A percentile compares a stretch with the other conserved stretches of the same genome.
Evolutionary conservation across 2,329 filamentous ascomycete genomes (phyloP).

Genomic region (Aspergillus sp.): DNA sequence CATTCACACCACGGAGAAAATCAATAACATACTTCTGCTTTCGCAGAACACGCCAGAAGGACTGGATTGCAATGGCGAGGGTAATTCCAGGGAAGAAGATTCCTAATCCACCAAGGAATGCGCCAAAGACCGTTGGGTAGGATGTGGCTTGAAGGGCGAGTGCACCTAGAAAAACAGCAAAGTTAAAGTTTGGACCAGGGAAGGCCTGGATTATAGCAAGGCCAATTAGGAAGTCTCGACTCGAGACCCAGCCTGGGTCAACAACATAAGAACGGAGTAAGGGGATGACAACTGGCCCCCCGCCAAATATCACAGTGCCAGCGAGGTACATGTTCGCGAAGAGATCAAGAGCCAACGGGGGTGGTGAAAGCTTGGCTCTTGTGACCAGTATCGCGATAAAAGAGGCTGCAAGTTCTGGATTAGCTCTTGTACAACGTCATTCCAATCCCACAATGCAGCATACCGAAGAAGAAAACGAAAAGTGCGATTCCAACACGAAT

Average conservation of each 20-base stretch:
- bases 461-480: conserved; percentile 53
- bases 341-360: conserved; percentile 44
- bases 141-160: conserved; percentile 48
- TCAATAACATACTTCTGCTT: conserved; percentile 34
- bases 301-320: too few relatives aligned
- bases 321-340: too few relatives aligned
- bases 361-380: conserved; percentile 42
- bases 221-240: conserved; percentile 73
- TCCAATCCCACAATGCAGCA: background rate
- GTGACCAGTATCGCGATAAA: conserved; percentile 64
- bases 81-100: conserved; percentile 46
- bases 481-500: conserved; percentile 38
- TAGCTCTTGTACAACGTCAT: background rate
- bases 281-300: too few relatives aligned
- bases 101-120: conserved; percentile 55
- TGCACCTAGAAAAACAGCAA: conserved; percentile 62
- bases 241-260: conserved; percentile 69
- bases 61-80: conserved; percentile 44
- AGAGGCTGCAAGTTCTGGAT: conserved; percentile 33
- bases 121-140: conserved; percentile 49
- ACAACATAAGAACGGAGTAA: conserved; percentile 56
- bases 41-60: conserved; percentile 60
- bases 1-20: too few relatives aligned
- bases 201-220: conserved; percentile 74
- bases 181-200: conserved; percentile 59